A percentile compares a stretch with the other conserved stretches of the same genome.
Conservation (phyloP, 2,329 filamentous ascomycete species). For the Emydomyces testavorans region DNA sequence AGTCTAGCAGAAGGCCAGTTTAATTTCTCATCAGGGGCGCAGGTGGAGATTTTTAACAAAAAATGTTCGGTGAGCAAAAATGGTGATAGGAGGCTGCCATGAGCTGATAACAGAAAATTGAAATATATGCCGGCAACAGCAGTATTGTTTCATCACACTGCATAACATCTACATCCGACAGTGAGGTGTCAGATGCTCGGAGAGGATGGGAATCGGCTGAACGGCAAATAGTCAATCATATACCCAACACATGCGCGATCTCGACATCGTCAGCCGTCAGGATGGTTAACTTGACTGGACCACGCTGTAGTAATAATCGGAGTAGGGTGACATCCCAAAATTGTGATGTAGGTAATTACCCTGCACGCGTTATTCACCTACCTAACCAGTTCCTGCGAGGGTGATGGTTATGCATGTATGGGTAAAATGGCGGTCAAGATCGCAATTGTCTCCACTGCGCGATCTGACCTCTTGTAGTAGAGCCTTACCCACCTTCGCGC, state of each 20-base stretch:
- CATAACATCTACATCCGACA: neutral
- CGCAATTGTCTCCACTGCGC: neutral
- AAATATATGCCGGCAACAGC: neutral
- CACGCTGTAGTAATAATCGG: too few relatives aligned
- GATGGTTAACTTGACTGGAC: neutral
- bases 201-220: neutral
- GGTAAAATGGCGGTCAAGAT: slow-evolving; percentile 5
- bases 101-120: neutral
- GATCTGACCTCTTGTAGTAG: too few relatives aligned
- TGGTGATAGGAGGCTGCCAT: neutral
- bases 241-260: neutral
- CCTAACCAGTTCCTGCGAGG: too few relatives aligned
- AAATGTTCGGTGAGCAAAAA: neutral
- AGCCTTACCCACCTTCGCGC: too few relatives aligned
- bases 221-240: neutral
- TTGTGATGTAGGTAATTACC: too few relatives aligned
- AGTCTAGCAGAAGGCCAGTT: neutral
- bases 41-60: neutral
- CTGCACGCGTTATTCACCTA: too few relatives aligned
- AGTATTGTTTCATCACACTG: slow-evolving; percentile 1
- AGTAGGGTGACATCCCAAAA: too few relatives aligned
- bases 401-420: too few relatives aligned
- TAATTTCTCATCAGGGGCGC: neutral
- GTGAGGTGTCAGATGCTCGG: neutral
- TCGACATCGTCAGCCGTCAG: neutral